These are phyloP conservation scores for Butyriboletus loyo DNA, from an alignment of 768 basidiomycete species.

Conservation along the genomic window DNA sequence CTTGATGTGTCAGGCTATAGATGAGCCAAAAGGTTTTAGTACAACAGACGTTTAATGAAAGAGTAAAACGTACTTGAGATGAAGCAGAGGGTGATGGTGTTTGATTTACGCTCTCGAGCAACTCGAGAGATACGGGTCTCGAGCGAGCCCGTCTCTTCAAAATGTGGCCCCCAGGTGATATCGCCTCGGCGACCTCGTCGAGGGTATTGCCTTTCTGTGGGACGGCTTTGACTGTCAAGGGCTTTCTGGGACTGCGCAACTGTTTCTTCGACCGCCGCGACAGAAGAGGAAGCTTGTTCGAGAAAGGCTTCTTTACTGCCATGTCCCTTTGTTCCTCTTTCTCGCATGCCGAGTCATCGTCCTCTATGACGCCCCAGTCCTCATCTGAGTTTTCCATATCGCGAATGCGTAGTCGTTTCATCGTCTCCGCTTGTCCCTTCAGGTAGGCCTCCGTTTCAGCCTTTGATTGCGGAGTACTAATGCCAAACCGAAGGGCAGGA, in stretches of 20 bases:
- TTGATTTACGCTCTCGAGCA: constrained; percentile 50
- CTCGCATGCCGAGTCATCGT: constrained; percentile 54
- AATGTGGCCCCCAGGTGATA: constrained; percentile 77
- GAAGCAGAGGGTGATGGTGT: constrained; percentile 41
- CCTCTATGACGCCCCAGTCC: constrained; percentile 40
- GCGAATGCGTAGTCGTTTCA: constrained; percentile 59
- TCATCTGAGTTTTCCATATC: constrained; percentile 50
- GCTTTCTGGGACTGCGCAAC: constrained; percentile 30
- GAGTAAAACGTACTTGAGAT: constrained; percentile 19
- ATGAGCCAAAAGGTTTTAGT: neutral
- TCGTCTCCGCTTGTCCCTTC: constrained; percentile 58
- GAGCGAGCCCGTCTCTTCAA: constrained; percentile 72
- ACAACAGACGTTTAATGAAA: neutral
- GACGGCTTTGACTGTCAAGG: constrained; percentile 17
- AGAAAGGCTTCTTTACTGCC: constrained; percentile 34
- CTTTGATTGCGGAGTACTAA: constrained; percentile 33
- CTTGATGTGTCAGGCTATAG: constrained; percentile 17
- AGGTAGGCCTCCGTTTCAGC: constrained; percentile 37
- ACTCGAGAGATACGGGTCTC: constrained; percentile 65
- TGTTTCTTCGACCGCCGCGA: constrained; percentile 29
- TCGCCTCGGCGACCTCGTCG: constrained; percentile 62
- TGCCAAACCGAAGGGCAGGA: constrained; percentile 28
- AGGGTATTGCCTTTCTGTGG: constrained; percentile 41
- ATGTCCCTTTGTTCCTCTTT: constrained; percentile 39
- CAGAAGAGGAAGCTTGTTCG: constrained; percentile 19